Percentiles rank a stretch among this genome's conserved stretches.
phyloP scores from a whole-genome alignment of 495 filamentous ascomycete species.

The Lasiosphaeria hispida region DNA sequence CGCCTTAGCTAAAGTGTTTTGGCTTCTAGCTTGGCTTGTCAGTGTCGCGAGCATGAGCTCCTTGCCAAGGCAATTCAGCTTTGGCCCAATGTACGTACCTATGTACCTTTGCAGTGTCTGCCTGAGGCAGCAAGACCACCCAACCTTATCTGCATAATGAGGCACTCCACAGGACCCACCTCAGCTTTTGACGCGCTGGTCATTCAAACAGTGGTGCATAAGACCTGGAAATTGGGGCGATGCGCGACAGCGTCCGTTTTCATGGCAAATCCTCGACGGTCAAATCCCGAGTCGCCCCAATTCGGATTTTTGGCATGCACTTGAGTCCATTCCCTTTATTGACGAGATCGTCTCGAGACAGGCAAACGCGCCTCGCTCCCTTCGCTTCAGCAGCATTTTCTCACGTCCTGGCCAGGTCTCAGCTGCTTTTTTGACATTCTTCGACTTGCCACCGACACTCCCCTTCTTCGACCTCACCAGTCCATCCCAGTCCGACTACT shows the following conservation, averaged over 20 bases:
- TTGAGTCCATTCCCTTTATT: conserved; percentile 21
- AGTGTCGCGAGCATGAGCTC: too few relatives aligned
- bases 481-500: neutral
- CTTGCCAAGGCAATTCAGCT: too few relatives aligned
- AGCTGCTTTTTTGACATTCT: conserved; percentile 10
- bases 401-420: conserved; percentile 11
- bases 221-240: conserved; percentile 28
- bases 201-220: conserved; percentile 10
- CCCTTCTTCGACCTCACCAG: neutral
- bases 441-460: conserved; percentile 1
- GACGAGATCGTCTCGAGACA: conserved; percentile 3
- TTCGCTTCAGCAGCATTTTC: conserved; percentile 5
- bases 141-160: neutral
- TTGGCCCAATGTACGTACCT: too few relatives aligned
- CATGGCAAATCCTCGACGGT: conserved; percentile 20
- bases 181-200: conserved; percentile 13
- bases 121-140: too few relatives aligned
- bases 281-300: conserved; percentile 26
- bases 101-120: too few relatives aligned
- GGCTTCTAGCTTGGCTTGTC: too few relatives aligned
- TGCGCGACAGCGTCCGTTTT: conserved; percentile 20
- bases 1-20: too few relatives aligned
- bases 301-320: conserved; percentile 26
- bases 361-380: conserved; percentile 5
- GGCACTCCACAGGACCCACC: neutral